phyloP scores from a whole-genome alignment of 2,329 filamentous ascomycete species.

The Epichloe aotearoae region DNA sequence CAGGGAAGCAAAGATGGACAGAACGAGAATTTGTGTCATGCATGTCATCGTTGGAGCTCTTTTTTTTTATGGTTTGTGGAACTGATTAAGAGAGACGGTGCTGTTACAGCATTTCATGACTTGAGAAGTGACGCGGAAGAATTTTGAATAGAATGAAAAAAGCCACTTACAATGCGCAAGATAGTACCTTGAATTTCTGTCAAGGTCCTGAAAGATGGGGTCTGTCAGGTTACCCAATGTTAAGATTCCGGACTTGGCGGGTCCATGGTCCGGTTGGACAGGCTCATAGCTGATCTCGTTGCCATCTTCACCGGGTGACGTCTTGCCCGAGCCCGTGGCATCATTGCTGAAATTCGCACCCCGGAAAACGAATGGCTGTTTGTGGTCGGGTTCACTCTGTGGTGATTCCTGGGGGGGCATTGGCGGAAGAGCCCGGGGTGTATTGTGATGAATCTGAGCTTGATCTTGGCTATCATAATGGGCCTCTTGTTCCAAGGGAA shows the following conservation, averaged over 20 bases:
- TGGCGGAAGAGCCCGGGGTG: neutral
- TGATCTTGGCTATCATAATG: neutral
- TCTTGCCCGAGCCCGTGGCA: neutral
- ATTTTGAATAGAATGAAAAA: neutral
- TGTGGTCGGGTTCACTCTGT: neutral
- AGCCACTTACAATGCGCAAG: constrained; percentile 34
- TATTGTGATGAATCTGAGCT: neutral
- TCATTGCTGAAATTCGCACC: neutral
- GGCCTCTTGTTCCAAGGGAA: neutral
- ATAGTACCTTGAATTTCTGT: constrained; percentile 31
- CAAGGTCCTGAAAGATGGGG: constrained; percentile 41
- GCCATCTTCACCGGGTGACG: neutral
- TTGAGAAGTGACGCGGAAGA: neutral
- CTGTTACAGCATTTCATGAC: neutral
- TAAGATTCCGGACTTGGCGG: neutral
- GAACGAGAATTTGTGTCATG: neutral
- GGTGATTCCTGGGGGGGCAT: neutral
- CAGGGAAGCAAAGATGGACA: neutral
- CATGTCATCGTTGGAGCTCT: neutral
- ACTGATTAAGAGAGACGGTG: constrained; percentile 22
- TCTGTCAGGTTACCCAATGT: constrained; percentile 28
- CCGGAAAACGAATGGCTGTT: neutral
- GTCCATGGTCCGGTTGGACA: neutral
- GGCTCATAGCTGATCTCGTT: neutral
- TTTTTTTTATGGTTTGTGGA: too few species aligned